Conservation (phyloP, 495 filamentous ascomycete genomes). For the Daldinia grandis region DNA sequence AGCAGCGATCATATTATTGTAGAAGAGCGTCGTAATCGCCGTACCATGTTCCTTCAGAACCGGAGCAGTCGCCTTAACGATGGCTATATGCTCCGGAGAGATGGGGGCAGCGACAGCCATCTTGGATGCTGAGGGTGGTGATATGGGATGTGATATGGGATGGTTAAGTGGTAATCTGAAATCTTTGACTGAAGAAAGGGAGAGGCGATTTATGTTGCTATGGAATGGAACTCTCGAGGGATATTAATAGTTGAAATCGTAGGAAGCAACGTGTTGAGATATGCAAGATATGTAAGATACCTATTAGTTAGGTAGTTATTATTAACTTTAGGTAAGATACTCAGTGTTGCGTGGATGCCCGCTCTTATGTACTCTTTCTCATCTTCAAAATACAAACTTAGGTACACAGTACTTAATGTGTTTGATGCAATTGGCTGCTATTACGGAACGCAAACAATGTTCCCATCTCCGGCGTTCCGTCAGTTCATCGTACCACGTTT, state of each 20-base stretch:
- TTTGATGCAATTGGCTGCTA: slow-evolving; percentile 12
- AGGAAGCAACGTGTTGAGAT: neutral
- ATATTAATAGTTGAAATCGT: neutral
- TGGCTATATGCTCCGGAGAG: slow-evolving; percentile 55
- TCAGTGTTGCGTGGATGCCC: neutral
- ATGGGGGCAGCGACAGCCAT: slow-evolving; percentile 47
- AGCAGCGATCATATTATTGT: slow-evolving; percentile 69
- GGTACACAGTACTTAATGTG: neutral
- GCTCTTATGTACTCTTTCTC: slow-evolving; percentile 27
- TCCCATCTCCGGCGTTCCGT: slow-evolving; percentile 15
- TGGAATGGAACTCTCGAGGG: neutral
- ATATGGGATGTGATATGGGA: neutral
- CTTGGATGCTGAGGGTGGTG: neutral
- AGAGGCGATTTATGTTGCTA: neutral
- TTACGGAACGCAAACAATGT: neutral
- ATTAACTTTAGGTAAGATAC: too few relatives aligned
- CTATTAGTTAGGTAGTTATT: too few relatives aligned
- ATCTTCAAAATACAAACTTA: neutral
- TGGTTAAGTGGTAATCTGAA: neutral
- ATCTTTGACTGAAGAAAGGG: neutral
- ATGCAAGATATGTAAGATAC: too few relatives aligned
- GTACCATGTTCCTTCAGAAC: slow-evolving; percentile 71
- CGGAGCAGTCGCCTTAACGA: slow-evolving; percentile 68
- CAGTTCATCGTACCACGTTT: slow-evolving; percentile 32
- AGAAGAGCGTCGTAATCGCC: slow-evolving; percentile 73